Percentiles rank a stretch among this genome's conserved stretches.
Evolutionary conservation across 179 eudicot genomes (phyloP).

Genomic region (Camellia oleifera): DNA sequence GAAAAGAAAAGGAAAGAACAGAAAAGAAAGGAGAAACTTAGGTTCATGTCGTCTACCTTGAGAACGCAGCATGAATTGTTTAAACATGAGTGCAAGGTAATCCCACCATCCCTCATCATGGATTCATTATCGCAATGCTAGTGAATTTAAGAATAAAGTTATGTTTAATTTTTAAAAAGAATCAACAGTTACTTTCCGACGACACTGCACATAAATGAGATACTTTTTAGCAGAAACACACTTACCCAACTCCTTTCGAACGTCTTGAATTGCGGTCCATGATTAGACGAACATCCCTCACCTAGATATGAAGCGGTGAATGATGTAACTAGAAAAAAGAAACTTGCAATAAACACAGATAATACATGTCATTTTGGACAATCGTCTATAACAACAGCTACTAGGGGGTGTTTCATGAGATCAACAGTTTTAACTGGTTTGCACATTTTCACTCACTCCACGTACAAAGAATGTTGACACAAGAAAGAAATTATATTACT

Average conservation of each 20-base stretch:
- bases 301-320: constrained; percentile 37
- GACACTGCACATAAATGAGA: constrained; percentile 18
- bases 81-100: constrained; percentile 61
- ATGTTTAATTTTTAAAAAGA: constrained; percentile 35
- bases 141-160: constrained; percentile 53
- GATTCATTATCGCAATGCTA: constrained; percentile 61
- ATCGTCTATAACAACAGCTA: background rate
- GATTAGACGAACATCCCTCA: constrained; percentile 86
- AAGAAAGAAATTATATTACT: constrained; percentile 25
- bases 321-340: background rate
- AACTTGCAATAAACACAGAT: background rate
- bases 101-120: constrained; percentile 69
- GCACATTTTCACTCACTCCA: constrained; percentile 25
- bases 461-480: constrained; percentile 22
- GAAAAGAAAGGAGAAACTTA: constrained; percentile 16
- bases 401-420: constrained; percentile 1
- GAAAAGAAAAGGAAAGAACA: background rate
- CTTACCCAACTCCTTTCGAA: constrained; percentile 96
- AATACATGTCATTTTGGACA: constrained; percentile 5
- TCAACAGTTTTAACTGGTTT: constrained; percentile 6
- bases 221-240: background rate
- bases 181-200: constrained; percentile 22
- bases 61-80: constrained; percentile 55
- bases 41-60: constrained; percentile 60
- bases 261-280: constrained; percentile 94